Evolutionary conservation across 495 filamentous ascomycete genomes (phyloP).

Genomic region (Aspergillus ellipticus): DNA sequence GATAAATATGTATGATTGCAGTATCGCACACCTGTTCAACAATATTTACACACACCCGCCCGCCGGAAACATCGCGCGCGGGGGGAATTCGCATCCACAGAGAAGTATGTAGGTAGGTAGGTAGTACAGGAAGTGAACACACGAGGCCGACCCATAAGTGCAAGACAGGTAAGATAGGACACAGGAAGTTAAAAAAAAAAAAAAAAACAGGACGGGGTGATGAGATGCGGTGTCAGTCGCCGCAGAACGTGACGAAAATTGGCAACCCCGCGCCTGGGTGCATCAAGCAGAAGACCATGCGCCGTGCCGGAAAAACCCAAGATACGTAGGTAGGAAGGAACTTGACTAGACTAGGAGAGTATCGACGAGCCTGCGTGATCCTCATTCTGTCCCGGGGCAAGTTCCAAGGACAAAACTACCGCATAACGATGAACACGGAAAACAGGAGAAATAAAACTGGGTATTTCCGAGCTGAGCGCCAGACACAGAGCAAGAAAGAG

Average conservation of each 20-base stretch:
- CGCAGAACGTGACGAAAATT: background rate
- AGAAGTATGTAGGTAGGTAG: background rate
- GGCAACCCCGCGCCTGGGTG: background rate
- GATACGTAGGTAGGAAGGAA: background rate
- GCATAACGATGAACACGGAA: background rate
- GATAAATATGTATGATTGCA: background rate
- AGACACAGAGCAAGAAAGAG: background rate
- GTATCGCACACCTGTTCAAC: background rate
- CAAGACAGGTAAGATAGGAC: background rate
- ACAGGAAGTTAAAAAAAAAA: background rate
- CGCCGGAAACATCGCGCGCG: background rate
- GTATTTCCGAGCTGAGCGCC: conserved; percentile 12
- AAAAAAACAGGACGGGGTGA: background rate
- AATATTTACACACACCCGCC: conserved; percentile 2
- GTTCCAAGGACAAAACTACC: background rate
- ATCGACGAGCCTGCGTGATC: conserved; percentile 22
- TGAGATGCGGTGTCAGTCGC: too few species aligned
- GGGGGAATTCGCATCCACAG: background rate
- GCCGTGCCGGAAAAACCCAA: conserved; percentile 4
- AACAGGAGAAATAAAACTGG: background rate
- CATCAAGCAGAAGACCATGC: conserved; percentile 7
- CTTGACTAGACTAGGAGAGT: background rate
- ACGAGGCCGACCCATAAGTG: conserved; percentile 8
- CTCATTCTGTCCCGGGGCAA: background rate
- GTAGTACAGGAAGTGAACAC: conserved; percentile 3